Base-by-base conservation (phyloP, 2,329 filamentous ascomycete species). In the Fusarium protoensiforme region DNA sequence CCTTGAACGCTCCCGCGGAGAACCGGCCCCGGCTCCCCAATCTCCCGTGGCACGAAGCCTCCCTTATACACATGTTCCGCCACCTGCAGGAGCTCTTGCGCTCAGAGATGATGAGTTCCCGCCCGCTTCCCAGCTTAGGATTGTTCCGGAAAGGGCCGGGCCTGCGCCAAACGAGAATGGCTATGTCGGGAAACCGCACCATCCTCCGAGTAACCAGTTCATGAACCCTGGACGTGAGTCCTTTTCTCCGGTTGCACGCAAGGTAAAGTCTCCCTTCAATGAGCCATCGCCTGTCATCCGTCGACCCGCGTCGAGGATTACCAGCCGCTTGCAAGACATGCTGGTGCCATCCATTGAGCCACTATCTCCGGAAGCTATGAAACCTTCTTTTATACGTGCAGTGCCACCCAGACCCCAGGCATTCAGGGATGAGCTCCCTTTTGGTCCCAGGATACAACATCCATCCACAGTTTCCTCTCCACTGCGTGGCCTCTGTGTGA, bases 341-440 rank as follows among this genome's bases (percentile, higher is more conserved):
- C 77, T 86, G 67, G 81, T 88, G 16, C 84, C 77, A 10, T 88
- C 86, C 8, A 84, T 87, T 72, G 87, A 88, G 70, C 82, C 83
- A 22, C 73, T 60, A 8, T 86, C 85, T 36, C 84, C 84, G 7
- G 73, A 79, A 27, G 61, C 75, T 22, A 80, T 80, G 77, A 78
- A 75, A 64, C 80, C 82, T 5, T 80, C 80, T 1, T 83, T 82
- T 74, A 74, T 83, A 46, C 81, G 81, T 65, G 61, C 77, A 33
- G 65, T 81, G 33, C 80, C 81, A 13, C 78, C 79, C 20, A 78
- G 79, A 61, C 67, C 68, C 13, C 75, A 78, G 31, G 70, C 65
- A 13, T 71, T 74, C 18, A 68, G 67, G 62, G 74, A 77, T 61
- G 68, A 73, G 27, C 69, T 73, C 24, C 70, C 69, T 22, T 54